phyloP scores from a whole-genome alignment of 345 rosid species.

The Eucalyptus curtisii region DNA sequence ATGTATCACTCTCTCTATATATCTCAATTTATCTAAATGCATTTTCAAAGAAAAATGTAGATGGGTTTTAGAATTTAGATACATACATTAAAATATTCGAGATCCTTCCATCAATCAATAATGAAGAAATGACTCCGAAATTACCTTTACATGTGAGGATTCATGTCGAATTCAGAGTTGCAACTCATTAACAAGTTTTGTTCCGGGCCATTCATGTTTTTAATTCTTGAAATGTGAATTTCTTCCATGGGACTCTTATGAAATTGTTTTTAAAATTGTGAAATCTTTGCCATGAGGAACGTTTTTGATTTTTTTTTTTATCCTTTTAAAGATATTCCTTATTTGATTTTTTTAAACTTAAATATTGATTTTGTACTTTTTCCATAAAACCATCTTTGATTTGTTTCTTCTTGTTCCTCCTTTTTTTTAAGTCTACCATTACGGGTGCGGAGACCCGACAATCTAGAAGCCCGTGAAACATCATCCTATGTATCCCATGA shows the following conservation, averaged over 20 bases:
- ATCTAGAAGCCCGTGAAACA: neutral
- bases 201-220: accelerated
- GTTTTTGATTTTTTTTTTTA: neutral
- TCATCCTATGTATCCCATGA: neutral
- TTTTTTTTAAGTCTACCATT: neutral
- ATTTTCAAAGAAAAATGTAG: neutral
- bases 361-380: neutral
- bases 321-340: neutral
- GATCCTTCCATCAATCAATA: neutral
- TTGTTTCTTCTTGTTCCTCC: neutral
- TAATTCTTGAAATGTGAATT: neutral
- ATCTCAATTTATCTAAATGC: neutral
- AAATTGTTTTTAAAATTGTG: neutral
- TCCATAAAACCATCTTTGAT: neutral
- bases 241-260: neutral
- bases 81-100: neutral
- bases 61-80: neutral
- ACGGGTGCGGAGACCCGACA: neutral
- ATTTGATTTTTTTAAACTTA: neutral
- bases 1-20: neutral
- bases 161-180: neutral
- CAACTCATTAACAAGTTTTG: neutral
- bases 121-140: neutral
- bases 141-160: accelerated
- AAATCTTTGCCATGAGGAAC: too few species aligned